These are phyloP conservation scores for Dimocarpus longan DNA, from an alignment of 345 rosid species.

Conservation along the genomic window DNA sequence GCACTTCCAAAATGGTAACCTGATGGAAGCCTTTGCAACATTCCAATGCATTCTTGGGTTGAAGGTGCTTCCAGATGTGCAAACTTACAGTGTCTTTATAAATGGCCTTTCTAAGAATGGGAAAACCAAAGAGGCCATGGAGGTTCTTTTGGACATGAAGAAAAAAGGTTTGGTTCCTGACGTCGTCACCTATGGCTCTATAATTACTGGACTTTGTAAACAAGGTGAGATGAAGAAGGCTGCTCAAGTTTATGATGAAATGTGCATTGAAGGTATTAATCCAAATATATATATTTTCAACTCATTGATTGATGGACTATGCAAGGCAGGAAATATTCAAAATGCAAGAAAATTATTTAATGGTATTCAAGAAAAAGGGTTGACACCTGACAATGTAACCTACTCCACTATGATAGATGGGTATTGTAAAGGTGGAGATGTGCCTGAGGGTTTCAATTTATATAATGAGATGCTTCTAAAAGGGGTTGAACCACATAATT, in stretches of 20 bases:
- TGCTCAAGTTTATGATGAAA: slow-evolving; percentile 21
- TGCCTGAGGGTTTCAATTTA: slow-evolving; percentile 19
- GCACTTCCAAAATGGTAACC: slow-evolving; percentile 31
- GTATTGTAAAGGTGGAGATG: slow-evolving; percentile 33
- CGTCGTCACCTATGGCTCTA: slow-evolving; percentile 33
- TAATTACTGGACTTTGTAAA: slow-evolving; percentile 38
- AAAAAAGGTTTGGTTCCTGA: slow-evolving; percentile 28
- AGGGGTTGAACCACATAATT: slow-evolving; percentile 28
- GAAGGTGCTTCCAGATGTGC: slow-evolving; percentile 27
- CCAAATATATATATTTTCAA: slow-evolving; percentile 35
- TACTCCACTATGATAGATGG: slow-evolving; percentile 33
- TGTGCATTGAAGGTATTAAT: slow-evolving; percentile 29
- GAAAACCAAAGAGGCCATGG: slow-evolving; percentile 31
- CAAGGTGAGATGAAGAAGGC: slow-evolving; percentile 33
- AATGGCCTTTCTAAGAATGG: slow-evolving; percentile 34
- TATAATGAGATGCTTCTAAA: slow-evolving; percentile 29
- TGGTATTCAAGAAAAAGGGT: slow-evolving; percentile 31
- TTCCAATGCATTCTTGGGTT: slow-evolving; percentile 26
- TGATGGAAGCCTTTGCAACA: slow-evolving; percentile 21
- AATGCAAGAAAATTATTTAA: slow-evolving; percentile 26
- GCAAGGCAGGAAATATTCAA: slow-evolving; percentile 30
- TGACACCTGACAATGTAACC: slow-evolving; percentile 29
- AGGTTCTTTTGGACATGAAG: slow-evolving; percentile 26
- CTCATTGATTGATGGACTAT: slow-evolving; percentile 33
- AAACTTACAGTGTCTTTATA: slow-evolving; percentile 25